Evolutionary conservation across 768 basidiomycete genomes (phyloP).

Genomic region (Russula griseocarnosa): DNA sequence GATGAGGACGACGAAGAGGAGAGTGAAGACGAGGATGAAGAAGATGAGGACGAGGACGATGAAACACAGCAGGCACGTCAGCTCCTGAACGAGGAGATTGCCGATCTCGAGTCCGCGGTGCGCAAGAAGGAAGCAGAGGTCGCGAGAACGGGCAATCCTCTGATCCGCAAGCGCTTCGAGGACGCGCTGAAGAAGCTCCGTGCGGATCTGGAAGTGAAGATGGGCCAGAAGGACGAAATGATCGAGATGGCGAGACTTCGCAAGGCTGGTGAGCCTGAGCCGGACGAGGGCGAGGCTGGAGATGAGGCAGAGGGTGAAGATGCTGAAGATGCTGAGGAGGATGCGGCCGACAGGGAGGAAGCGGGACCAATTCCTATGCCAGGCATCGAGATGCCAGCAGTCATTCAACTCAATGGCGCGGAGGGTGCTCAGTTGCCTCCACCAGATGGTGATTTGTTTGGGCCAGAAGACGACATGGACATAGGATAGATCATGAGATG

Average conservation of each 20-base stretch:
- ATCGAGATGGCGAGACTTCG: constrained; percentile 67
- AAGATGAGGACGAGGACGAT: constrained; percentile 80
- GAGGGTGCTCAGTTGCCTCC: constrained; percentile 16
- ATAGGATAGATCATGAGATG: constrained; percentile 29
- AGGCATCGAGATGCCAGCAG: constrained; percentile 17
- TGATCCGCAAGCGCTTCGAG: constrained; percentile 92
- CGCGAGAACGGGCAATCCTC: constrained; percentile 75
- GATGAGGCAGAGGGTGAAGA: constrained; percentile 37
- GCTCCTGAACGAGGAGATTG: constrained; percentile 82
- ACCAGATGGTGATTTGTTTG: constrained; percentile 26
- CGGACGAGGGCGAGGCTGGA: constrained; percentile 40
- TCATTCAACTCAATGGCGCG: constrained; percentile 22
- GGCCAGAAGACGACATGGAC: constrained; percentile 32
- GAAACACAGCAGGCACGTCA: constrained; percentile 67
- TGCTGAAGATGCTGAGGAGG: constrained; percentile 32
- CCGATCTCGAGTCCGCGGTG: constrained; percentile 84
- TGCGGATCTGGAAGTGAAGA: constrained; percentile 81
- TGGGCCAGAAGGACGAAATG: constrained; percentile 72
- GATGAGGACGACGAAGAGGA: constrained; percentile 59
- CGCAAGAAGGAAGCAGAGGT: constrained; percentile 82
- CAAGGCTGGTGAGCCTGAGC: constrained; percentile 60
- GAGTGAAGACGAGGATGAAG: constrained; percentile 69
- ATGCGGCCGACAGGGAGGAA: constrained; percentile 35
- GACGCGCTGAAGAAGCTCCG: constrained; percentile 86
- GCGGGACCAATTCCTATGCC: constrained; percentile 17